These are phyloP conservation scores for Choanephora cucurbitarum DNA, from an alignment of 371 early-diverging fungal species.

Conservation along the genomic window DNA sequence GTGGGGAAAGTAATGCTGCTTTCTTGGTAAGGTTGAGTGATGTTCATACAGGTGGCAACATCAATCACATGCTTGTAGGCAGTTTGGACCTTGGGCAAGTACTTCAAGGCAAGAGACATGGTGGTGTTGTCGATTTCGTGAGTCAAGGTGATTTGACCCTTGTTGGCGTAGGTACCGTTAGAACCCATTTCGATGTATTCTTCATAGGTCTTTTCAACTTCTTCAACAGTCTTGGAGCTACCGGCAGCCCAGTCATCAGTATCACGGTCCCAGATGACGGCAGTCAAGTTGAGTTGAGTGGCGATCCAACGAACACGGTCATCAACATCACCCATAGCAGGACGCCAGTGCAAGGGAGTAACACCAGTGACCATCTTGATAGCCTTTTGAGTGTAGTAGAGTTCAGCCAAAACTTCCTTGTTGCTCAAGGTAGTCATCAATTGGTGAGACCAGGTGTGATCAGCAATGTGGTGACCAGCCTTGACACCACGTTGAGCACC, in stretches of 20 bases:
- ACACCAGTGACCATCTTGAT: conserved; percentile 59
- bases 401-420: conserved; percentile 71
- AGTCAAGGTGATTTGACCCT: conserved; percentile 52
- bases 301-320: conserved; percentile 68
- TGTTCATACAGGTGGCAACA: conserved; percentile 57
- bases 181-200: conserved; percentile 46
- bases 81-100: conserved; percentile 48
- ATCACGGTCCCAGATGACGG: conserved; percentile 54
- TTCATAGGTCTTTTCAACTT: conserved; percentile 42
- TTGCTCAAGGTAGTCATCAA: conserved; percentile 68
- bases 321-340: conserved; percentile 66
- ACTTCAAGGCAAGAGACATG: conserved; percentile 48
- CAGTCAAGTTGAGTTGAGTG: conserved; percentile 54
- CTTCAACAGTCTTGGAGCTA: conserved; percentile 30
- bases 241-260: conserved; percentile 63
- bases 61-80: conserved; percentile 51
- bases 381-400: conserved; percentile 69
- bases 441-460: conserved; percentile 74
- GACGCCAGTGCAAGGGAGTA: conserved; percentile 53
- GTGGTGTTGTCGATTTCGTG: conserved; percentile 60
- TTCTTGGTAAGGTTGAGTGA: conserved; percentile 56
- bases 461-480: conserved; percentile 71
- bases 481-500: conserved; percentile 54
- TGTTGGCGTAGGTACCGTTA: conserved; percentile 45
- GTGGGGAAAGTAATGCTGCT: conserved; percentile 30